Percentiles rank a stretch among this genome's conserved stretches.
Conservation (phyloP, 139 green algal genomes). For the Tetraselmis striata region DNA sequence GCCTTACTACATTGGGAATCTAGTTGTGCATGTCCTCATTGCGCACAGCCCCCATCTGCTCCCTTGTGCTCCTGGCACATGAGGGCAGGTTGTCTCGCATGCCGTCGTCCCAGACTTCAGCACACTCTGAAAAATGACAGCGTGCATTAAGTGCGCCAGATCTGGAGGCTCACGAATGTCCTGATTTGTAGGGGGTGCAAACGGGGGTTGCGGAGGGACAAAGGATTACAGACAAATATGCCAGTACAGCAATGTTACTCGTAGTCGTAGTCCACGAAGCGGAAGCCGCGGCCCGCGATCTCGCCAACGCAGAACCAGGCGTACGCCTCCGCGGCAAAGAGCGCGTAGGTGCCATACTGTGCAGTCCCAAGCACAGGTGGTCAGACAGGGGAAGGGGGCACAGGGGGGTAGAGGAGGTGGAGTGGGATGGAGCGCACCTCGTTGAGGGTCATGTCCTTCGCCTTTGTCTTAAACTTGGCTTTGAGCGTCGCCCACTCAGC, state of each 20-base stretch:
- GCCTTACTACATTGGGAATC: too few relatives aligned
- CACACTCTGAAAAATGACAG: neutral
- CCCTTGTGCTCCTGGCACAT: neutral
- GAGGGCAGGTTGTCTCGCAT: too few relatives aligned
- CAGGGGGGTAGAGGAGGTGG: neutral
- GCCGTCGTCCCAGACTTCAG: too few relatives aligned
- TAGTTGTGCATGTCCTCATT: too few relatives aligned
- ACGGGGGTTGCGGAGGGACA: neutral
- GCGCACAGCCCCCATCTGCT: neutral
- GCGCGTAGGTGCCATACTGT: conserved; percentile 49
- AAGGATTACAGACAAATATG: neutral
- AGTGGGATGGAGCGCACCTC: neutral
- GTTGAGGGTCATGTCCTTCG: neutral
- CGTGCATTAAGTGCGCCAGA: too few relatives aligned
- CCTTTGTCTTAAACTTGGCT: neutral
- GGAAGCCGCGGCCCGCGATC: conserved; percentile 64
- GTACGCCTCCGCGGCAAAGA: conserved; percentile 65
- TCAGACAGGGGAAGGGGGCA: neutral
- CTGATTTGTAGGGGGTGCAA: neutral
- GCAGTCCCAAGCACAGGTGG: too few relatives aligned
- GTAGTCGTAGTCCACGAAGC: conserved; percentile 46
- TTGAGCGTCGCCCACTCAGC: neutral
- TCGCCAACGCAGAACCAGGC: conserved; percentile 79
- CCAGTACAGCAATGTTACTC: neutral
- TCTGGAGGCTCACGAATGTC: neutral